These are phyloP conservation scores for Elsinoe necatrix DNA, from an alignment of 2,329 filamentous ascomycete species.

Conservation along the genomic window DNA sequence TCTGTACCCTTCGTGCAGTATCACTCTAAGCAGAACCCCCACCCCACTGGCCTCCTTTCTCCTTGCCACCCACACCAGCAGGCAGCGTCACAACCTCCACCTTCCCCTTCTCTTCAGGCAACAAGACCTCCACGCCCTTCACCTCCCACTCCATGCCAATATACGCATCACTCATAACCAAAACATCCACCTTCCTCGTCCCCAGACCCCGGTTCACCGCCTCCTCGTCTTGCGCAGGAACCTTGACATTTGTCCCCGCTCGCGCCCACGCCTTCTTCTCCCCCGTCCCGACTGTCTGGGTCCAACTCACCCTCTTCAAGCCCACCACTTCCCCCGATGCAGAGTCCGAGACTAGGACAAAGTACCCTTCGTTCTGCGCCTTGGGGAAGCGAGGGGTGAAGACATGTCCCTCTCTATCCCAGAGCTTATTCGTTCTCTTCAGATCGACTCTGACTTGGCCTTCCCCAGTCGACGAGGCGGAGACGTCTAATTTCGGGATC, in stretches of 20 bases:
- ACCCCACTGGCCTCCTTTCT: slow-evolving; percentile 9
- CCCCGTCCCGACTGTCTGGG: slow-evolving; percentile 26
- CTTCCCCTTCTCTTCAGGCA: slow-evolving; percentile 19
- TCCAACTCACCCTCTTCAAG: slow-evolving; percentile 79
- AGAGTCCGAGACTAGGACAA: slow-evolving; percentile 65
- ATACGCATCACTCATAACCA: slow-evolving; percentile 81
- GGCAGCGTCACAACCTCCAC: slow-evolving; percentile 21
- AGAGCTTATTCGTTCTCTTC: slow-evolving; percentile 56
- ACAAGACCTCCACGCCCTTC: slow-evolving; percentile 44
- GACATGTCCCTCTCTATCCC: slow-evolving; percentile 61
- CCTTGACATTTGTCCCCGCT: slow-evolving; percentile 50
- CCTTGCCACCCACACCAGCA: slow-evolving; percentile 9
- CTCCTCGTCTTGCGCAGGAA: slow-evolving; percentile 41
- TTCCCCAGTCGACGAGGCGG: slow-evolving; percentile 53
- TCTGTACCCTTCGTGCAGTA: neutral
- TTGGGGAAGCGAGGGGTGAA: slow-evolving; percentile 89
- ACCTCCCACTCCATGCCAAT: slow-evolving; percentile 61
- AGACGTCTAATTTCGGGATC: slow-evolving; percentile 62
- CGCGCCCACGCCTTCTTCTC: slow-evolving; percentile 33
- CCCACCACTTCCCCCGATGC: slow-evolving; percentile 69
- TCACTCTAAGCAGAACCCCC: neutral
- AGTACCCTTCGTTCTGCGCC: slow-evolving; percentile 88
- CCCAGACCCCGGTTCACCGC: slow-evolving; percentile 21
- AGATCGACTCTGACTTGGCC: slow-evolving; percentile 56
- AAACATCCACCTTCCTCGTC: slow-evolving; percentile 59